Conservation (phyloP, 2,329 filamentous ascomycete species). For the Xylariaceae sp. region DNA sequence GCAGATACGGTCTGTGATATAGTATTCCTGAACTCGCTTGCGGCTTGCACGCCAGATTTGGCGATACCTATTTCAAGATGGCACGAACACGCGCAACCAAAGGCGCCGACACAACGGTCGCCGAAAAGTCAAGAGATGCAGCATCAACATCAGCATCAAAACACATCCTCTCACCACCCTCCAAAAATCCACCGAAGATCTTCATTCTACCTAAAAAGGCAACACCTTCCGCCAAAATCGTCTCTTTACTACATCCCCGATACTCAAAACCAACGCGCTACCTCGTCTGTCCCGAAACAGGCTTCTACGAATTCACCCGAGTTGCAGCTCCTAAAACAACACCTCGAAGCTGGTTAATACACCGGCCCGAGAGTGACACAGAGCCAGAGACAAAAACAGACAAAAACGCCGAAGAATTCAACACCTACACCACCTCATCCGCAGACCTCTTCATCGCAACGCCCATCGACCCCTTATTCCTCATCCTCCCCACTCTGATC, state of each 20-base stretch:
- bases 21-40: too few relatives aligned
- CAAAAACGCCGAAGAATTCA: constrained; percentile 24
- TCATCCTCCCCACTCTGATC: constrained; percentile 68
- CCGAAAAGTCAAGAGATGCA: constrained; percentile 23
- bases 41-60: too few relatives aligned
- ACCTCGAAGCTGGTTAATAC: constrained; percentile 61
- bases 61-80: constrained; percentile 35
- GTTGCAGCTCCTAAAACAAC: constrained; percentile 49
- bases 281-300: constrained; percentile 57
- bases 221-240: constrained; percentile 51
- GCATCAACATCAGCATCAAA: constrained; percentile 24
- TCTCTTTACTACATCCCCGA: constrained; percentile 58
- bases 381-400: constrained; percentile 9
- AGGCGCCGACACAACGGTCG: constrained; percentile 27
- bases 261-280: constrained; percentile 54
- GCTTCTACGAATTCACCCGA: constrained; percentile 62
- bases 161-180: constrained; percentile 39
- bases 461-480: constrained; percentile 76
- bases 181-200: constrained; percentile 47
- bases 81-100: constrained; percentile 47
- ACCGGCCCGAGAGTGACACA: constrained; percentile 23
- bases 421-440: constrained; percentile 52
- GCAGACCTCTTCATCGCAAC: constrained; percentile 82
- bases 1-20: too few relatives aligned
- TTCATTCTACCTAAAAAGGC: constrained; percentile 59